Evolutionary conservation across 768 basidiomycete genomes (phyloP), one percentile per base, ranked within the genome.

Genomic region (Boletus rubropictus): DNA sequence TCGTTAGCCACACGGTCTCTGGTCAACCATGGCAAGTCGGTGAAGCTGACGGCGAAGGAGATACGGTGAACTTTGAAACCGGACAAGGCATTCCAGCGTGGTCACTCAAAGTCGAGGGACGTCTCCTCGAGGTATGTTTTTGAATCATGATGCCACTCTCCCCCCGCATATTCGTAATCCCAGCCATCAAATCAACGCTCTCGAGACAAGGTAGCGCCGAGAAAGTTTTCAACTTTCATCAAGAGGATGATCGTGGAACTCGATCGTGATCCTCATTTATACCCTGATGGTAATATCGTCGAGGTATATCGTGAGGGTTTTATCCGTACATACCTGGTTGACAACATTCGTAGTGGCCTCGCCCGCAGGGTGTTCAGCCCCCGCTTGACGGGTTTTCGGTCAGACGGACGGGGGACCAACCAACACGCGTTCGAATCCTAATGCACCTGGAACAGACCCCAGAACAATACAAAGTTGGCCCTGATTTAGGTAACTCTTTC

Each of bases 11-110:
- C 63, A 86, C 90, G 0, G 82, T 87, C 0, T 89, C 87, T 15
- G 81, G 83, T 27, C 93, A 95, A 61, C 53, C 78, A 4, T 95
- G 93, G 93, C 92, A 96, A 60, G 76, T 74, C 7, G 75, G 76
- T 4, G 75, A 61, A 18, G 46, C 53, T 1, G 51, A 60, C 14
- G 58, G 51, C 4, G 65, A 69, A 18, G 61, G 72, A 0, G 66
- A 76, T 21, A 40, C 69, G 60, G 56, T 67, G 5, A 73, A 81
- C 58, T 78, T 89, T 45, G 88, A 92, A 51, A 90, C 87, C 0
- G 92, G 91, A 9, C 84, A 90, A 56, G 88, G 88, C 2, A 85
- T 94, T 36, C 89, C 93, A 4, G 87, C 89, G 0, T 97, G 91
- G 91, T 75, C 80, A 31, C 72, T 97, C 48, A 86, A 80, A 62